Conservation (phyloP, 2,329 filamentous ascomycete species). For the Fusarium albosuccineum region DNA sequence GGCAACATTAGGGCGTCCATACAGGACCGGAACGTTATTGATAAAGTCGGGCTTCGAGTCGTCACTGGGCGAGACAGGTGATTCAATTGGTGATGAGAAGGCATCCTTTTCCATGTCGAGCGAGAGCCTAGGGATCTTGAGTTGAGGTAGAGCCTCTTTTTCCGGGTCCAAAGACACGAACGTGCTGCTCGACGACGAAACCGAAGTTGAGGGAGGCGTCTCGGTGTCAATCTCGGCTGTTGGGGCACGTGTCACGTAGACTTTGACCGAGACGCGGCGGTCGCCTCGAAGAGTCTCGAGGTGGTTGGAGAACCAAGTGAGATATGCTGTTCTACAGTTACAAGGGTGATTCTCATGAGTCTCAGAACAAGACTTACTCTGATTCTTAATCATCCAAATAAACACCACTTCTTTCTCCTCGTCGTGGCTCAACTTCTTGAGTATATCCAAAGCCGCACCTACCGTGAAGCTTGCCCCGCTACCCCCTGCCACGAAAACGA, state of each 20-base stretch:
- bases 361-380: constrained; percentile 45
- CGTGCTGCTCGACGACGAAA: constrained; percentile 23
- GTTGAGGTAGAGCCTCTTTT: constrained; percentile 16
- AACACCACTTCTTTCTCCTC: constrained; percentile 51
- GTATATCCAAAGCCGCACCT: constrained; percentile 54
- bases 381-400: constrained; percentile 56
- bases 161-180: constrained; percentile 20
- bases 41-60: background rate
- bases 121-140: constrained; percentile 11
- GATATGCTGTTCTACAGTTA: constrained; percentile 46
- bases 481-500: constrained; percentile 71
- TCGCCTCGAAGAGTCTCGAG: constrained; percentile 50
- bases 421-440: constrained; percentile 44
- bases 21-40: constrained; percentile 44
- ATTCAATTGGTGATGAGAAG: constrained; percentile 15
- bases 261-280: constrained; percentile 46
- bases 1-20: constrained; percentile 54
- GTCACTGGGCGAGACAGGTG: constrained; percentile 7
- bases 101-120: constrained; percentile 38
- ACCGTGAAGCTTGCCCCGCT: constrained; percentile 70
- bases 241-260: constrained; percentile 53
- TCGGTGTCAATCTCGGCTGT: constrained; percentile 17
- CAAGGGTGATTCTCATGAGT: background rate
- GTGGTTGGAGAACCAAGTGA: constrained; percentile 55
- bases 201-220: constrained; percentile 20